phyloP scores from a whole-genome alignment of 2,329 filamentous ascomycete genomes.

The Apiospora marii region DNA sequence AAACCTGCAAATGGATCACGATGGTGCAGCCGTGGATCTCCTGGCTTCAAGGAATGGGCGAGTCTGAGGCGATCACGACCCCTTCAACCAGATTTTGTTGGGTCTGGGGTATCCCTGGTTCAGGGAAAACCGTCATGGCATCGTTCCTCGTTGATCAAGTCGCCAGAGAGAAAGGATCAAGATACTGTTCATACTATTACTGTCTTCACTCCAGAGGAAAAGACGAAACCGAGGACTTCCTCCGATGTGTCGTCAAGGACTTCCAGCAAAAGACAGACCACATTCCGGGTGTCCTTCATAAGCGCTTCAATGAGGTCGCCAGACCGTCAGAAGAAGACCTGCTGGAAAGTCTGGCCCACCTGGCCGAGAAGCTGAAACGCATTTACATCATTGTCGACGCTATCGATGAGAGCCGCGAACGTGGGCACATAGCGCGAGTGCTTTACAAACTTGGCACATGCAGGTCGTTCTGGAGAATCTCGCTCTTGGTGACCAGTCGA shows the following conservation, averaged over 20 bases:
- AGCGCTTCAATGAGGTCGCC: slow-evolving; percentile 23
- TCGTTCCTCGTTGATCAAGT: slow-evolving; percentile 38
- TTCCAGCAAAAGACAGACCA: slow-evolving; percentile 35
- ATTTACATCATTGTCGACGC: slow-evolving; percentile 41
- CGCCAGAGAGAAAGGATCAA: slow-evolving; percentile 28
- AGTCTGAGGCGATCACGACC: no score
- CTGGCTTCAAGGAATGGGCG: slow-evolving; percentile 3
- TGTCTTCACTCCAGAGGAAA: slow-evolving; percentile 38
- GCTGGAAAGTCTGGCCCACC: slow-evolving; percentile 31
- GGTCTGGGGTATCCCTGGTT: slow-evolving; percentile 36
- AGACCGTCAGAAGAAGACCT: slow-evolving; percentile 32
- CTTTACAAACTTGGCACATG: slow-evolving; percentile 36
- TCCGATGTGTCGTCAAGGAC: slow-evolving; percentile 37
- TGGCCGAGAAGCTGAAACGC: slow-evolving; percentile 32
- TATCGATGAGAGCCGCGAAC: slow-evolving; percentile 40
- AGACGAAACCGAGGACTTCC: slow-evolving; percentile 39
- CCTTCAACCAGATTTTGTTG: slow-evolving; percentile 33
- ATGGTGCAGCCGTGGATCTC: not conserved
- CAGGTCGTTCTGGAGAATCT: slow-evolving; percentile 35
- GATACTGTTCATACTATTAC: slow-evolving; percentile 42
- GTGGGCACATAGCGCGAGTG: slow-evolving; percentile 32
- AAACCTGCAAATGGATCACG: slow-evolving; percentile 23
- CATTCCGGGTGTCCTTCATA: slow-evolving; percentile 19
- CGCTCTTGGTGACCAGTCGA: slow-evolving; percentile 41
- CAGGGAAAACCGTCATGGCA: slow-evolving; percentile 41